Evolutionary conservation across 768 basidiomycete genomes (phyloP), one percentile per base, ranked within the genome.

Genomic region (Kwoniella mangroviensis): DNA sequence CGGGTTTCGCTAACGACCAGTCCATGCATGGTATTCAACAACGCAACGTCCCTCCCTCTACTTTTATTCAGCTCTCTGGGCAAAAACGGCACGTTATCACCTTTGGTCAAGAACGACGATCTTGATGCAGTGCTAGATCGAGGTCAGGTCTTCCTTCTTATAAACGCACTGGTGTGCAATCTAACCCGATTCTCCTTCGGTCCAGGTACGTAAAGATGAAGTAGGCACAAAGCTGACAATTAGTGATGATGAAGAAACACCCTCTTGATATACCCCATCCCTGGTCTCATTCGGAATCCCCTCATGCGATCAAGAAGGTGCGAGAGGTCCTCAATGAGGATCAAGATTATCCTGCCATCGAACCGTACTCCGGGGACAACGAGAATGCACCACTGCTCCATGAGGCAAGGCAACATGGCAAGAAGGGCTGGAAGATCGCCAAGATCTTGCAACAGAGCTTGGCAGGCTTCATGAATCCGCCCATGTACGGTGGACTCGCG

Each of bases 11-110:
- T 52, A 19, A 60, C 55, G n/a, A 7, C 66, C n/a, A 81, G 78
- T 10, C 81, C 81, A 4, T 74, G 76, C 54, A 76, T 82, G 77
- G 69, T 83, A 1, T 82, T 83, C 76, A 80, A 81, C 75, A 82
- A 83, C 65, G 82, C 68, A 52, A 83, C 82, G 0, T 80, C 78
- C 0, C 68, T 83, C 2, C 82, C 82, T 3, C 70, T 83, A 26
- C 73, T 82, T 2, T 67, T 83, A 28, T 69, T 83, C 57, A 69
- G 68, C 40, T 75, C 79, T 9, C 63, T 83, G 21, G 77, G 76
- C 17, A 61, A 72, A 26, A 77, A 80, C 19, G 80, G 81, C 5
- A 78, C 75, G 21, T 72, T 83, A 4, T 73, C 78, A 51, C 63
- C 68, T n/a, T 71, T 83, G 45, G 67, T 76, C 19, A 68, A 67